phyloP scores from a whole-genome alignment of 2,329 filamentous ascomycete species.

The Podosphaera leucotricha region DNA sequence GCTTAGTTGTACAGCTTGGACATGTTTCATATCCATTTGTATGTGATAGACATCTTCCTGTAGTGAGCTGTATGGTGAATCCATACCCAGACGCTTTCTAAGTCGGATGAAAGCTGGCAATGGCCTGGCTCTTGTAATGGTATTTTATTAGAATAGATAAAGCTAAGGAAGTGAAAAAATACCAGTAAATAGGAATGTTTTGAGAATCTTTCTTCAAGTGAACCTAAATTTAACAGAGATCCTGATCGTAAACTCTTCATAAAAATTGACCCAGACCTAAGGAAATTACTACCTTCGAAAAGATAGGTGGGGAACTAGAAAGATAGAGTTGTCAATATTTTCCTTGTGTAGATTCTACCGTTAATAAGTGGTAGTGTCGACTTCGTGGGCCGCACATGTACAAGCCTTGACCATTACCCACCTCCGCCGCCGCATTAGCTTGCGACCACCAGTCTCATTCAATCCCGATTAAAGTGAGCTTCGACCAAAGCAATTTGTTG shows the following conservation, averaged over 20 bases:
- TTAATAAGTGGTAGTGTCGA: not conserved
- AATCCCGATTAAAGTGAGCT: constrained; percentile 3
- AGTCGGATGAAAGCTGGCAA: constrained; percentile 2
- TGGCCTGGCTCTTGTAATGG: not conserved
- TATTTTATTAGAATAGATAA: not conserved
- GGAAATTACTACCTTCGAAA: not conserved
- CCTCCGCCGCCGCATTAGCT: constrained; percentile 14
- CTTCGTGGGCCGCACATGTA: constrained; percentile 1
- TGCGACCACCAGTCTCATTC: constrained; percentile 4
- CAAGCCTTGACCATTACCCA: constrained; percentile 4
- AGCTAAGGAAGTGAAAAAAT: not conserved
- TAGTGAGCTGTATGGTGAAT: constrained; percentile 33
- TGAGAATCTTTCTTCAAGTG: not conserved
- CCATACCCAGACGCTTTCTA: constrained; percentile 26
- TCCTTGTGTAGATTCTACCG: not conserved
- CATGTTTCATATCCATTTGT: constrained; percentile 47
- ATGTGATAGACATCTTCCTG: constrained; percentile 44
- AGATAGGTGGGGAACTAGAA: not conserved
- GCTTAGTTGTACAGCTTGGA: constrained; percentile 36
- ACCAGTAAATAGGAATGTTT: not conserved
- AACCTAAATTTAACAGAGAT: not conserved
- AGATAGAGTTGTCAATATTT: too few relatives aligned
- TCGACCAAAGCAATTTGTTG: too few relatives aligned
- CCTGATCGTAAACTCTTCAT: not conserved
- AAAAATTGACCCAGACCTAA: not conserved